Percentiles rank a stretch among this genome's conserved stretches.
phyloP scores from a whole-genome alignment of 2,329 filamentous ascomycete genomes.

The Colletotrichum aenigma region DNA sequence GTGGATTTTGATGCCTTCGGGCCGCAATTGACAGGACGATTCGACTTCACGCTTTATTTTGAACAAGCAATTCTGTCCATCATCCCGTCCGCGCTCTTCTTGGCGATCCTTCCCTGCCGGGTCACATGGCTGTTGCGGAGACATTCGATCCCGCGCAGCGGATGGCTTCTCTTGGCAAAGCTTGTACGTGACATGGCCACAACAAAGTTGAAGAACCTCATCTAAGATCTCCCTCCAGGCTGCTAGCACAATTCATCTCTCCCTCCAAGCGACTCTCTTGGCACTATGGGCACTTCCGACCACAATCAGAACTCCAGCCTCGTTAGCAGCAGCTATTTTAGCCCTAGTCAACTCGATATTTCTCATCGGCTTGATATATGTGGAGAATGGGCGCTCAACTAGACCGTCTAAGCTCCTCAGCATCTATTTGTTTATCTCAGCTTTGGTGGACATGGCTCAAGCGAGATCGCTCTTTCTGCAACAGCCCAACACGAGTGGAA shows the following conservation, averaged over 20 bases:
- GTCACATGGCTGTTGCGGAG: slow-evolving; percentile 1
- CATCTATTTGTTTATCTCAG: slow-evolving; percentile 32
- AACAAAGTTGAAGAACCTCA: background rate
- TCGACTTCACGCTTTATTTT: slow-evolving; percentile 27
- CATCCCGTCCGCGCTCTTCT: background rate
- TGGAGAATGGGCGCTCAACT: slow-evolving; percentile 36
- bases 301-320: slow-evolving; percentile 1
- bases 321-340: slow-evolving; percentile 31
- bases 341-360: slow-evolving; percentile 31
- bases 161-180: slow-evolving; percentile 26
- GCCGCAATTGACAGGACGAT: background rate
- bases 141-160: background rate
- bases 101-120: background rate
- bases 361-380: slow-evolving; percentile 32
- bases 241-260: background rate
- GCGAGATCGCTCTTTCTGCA: slow-evolving; percentile 37
- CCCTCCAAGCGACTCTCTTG: background rate
- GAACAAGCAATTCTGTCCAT: slow-evolving; percentile 23
- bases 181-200: background rate
- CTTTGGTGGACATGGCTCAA: slow-evolving; percentile 35
- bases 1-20: background rate
- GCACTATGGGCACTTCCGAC: slow-evolving; percentile 2
- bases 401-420: slow-evolving; percentile 35
- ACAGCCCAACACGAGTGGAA: background rate
- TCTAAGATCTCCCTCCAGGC: background rate